Conservation (phyloP, 345 rosid species). For the Capsella bursapastoris region DNA sequence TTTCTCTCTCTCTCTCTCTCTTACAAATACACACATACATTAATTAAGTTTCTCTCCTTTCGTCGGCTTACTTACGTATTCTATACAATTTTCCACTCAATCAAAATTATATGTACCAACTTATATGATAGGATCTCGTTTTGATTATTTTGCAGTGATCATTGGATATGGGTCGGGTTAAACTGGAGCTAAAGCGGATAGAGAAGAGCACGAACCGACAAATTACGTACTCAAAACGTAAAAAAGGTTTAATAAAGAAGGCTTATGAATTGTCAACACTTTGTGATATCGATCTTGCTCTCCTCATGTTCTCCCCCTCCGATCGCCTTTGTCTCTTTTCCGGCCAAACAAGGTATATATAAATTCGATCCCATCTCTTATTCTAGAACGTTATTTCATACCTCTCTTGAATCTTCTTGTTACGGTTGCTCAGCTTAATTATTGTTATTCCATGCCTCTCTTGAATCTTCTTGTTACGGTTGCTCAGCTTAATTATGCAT, state of each 20-base stretch:
- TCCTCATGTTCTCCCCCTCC: constrained; percentile 68
- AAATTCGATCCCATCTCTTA: background rate
- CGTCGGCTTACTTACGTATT: constrained; percentile 9
- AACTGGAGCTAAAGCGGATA: constrained; percentile 57
- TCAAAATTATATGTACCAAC: background rate
- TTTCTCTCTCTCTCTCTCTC: constrained; percentile 4
- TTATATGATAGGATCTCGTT: background rate
- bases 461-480: background rate
- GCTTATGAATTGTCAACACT: constrained; percentile 67
- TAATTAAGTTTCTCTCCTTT: background rate
- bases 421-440: background rate
- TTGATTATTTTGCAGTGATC: constrained; percentile 20
- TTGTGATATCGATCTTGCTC: constrained; percentile 67
- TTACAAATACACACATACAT: constrained; percentile 23
- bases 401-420: background rate
- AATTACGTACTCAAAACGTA: constrained; percentile 59
- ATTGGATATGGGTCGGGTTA: constrained; percentile 56
- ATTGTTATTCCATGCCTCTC: background rate
- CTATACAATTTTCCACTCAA: background rate
- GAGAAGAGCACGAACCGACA: constrained; percentile 60
- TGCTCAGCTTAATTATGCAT: background rate
- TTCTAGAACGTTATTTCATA: constrained; percentile 14
- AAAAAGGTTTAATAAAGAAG: constrained; percentile 63
- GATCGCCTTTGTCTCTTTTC: constrained; percentile 60
- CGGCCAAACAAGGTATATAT: constrained; percentile 56